Percentiles rank a stretch among this genome's conserved stretches.
Conservation (phyloP, 805 yeast genomes). For the Sugiyamaella marilandica region DNA sequence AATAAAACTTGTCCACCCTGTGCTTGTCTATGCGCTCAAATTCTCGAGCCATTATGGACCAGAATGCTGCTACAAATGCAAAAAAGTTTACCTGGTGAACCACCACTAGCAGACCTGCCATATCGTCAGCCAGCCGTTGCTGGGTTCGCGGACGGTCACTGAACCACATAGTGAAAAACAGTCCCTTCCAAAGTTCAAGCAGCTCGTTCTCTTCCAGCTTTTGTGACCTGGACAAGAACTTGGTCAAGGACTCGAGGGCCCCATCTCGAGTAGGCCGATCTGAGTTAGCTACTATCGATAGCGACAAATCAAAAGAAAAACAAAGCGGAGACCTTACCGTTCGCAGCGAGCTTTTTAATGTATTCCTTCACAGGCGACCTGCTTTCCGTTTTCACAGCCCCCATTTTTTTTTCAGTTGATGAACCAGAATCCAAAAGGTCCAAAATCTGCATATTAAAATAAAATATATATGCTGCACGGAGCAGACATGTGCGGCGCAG, state of each 20-base stretch:
- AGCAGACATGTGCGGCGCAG: too few species aligned
- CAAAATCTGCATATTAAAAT: too few species aligned
- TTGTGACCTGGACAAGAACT: constrained; percentile 46
- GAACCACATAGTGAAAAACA: constrained; percentile 94
- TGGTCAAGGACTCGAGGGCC: constrained; percentile 61
- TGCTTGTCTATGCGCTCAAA: constrained; percentile 80
- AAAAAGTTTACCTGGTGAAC: constrained; percentile 40
- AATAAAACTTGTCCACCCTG: constrained; percentile 81
- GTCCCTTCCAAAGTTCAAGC: constrained; percentile 93
- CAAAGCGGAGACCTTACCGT: constrained; percentile 29
- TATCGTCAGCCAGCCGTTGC: constrained; percentile 68
- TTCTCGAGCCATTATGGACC: constrained; percentile 71
- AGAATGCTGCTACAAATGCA: constrained; percentile 66
- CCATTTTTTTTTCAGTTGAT: constrained; percentile 9
- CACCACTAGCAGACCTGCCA: constrained; percentile 49
- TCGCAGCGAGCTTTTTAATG: constrained; percentile 79
- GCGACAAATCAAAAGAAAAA: neutral
- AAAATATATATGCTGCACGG: too few species aligned
- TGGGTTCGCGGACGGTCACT: constrained; percentile 92
- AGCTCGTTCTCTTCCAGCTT: constrained; percentile 47
- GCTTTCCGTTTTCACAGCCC: constrained; percentile 8
- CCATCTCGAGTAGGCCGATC: constrained; percentile 67
- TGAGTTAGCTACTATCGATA: constrained; percentile 13
- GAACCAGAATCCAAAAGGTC: neutral
- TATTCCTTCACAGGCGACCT: constrained; percentile 13